Conservation (phyloP, 257 asterid species). For the Verbascum thapsus region DNA sequence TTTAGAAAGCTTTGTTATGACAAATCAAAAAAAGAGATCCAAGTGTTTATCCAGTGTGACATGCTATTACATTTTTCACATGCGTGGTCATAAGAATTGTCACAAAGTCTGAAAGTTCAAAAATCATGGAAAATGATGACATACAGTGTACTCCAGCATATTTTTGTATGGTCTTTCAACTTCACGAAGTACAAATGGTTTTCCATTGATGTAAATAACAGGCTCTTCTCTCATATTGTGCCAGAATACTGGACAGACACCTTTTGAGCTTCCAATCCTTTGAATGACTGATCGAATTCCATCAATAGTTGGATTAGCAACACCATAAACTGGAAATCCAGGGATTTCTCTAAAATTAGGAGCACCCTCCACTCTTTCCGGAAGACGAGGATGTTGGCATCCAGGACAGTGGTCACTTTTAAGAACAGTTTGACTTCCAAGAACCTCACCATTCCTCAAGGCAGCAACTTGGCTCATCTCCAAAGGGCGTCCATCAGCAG, state of each 20-base stretch:
- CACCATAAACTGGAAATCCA: constrained; percentile 95
- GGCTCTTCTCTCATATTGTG: constrained; percentile 99
- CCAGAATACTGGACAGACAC: constrained; percentile 90
- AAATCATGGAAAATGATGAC: constrained; percentile 31
- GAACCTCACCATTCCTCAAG: constrained; percentile 90
- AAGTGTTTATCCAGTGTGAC: constrained; percentile 13
- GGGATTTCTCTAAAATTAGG: constrained; percentile 96
- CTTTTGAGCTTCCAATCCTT: constrained; percentile 83
- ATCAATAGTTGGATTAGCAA: constrained; percentile 90
- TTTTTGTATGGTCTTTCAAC: constrained; percentile 97
- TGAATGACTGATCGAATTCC: constrained; percentile 91
- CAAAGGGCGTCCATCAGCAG: constrained; percentile 65
- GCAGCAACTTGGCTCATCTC: constrained; percentile 98
- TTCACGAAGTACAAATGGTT: constrained; percentile 97
- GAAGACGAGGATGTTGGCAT: constrained; percentile 85
- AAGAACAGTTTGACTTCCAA: constrained; percentile 97
- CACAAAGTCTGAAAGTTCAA: constrained; percentile 28
- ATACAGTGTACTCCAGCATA: constrained; percentile 98
- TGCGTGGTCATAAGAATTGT: constrained; percentile 26
- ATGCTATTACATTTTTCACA: constrained; percentile 20
- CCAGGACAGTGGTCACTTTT: constrained; percentile 98
- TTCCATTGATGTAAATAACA: constrained; percentile 92
- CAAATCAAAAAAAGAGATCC: constrained; percentile 3
- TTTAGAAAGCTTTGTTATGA: background rate
- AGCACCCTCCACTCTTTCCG: constrained; percentile 94